Evolutionary conservation across 306 rosid species (phyloP).

Genomic region (Cucumis hystrix): DNA sequence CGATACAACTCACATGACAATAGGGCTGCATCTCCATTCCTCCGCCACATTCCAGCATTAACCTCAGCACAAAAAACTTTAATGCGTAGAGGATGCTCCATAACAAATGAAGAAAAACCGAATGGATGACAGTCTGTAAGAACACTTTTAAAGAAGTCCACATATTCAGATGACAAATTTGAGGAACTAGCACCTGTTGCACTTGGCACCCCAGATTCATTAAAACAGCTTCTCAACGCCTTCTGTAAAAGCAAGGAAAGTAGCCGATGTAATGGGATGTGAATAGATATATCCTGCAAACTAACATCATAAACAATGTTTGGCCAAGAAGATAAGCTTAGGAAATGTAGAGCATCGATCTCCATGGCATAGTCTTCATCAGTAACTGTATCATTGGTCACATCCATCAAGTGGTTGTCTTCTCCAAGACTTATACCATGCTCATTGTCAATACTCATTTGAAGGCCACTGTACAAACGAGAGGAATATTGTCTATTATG

Average conservation of each 20-base stretch:
- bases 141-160: slow-evolving; percentile 57
- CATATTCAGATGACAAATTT: slow-evolving; percentile 23
- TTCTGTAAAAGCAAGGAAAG: slow-evolving; percentile 76
- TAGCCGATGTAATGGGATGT: slow-evolving; percentile 77
- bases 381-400: slow-evolving; percentile 26
- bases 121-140: slow-evolving; percentile 70
- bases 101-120: slow-evolving; percentile 82
- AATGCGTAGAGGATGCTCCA: slow-evolving; percentile 95
- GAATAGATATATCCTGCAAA: slow-evolving; percentile 71
- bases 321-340: slow-evolving; percentile 79
- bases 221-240: slow-evolving; percentile 55
- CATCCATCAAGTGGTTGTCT: slow-evolving; percentile 24
- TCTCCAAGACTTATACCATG: slow-evolving; percentile 19
- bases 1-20: slow-evolving; percentile 76
- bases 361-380: slow-evolving; percentile 57
- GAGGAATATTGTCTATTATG: slow-evolving; percentile 29
- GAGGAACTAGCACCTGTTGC: slow-evolving; percentile 24
- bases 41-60: slow-evolving; percentile 97
- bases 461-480: slow-evolving; percentile 13
- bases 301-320: slow-evolving; percentile 75
- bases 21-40: slow-evolving; percentile 73
- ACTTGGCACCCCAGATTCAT: slow-evolving; percentile 35
- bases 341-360: slow-evolving; percentile 33
- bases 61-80: slow-evolving; percentile 93
- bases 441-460: slow-evolving; percentile 16